Evolutionary conservation across 805 yeast genomes (phyloP).

Genomic region (Myxozyma mucilagina): DNA sequence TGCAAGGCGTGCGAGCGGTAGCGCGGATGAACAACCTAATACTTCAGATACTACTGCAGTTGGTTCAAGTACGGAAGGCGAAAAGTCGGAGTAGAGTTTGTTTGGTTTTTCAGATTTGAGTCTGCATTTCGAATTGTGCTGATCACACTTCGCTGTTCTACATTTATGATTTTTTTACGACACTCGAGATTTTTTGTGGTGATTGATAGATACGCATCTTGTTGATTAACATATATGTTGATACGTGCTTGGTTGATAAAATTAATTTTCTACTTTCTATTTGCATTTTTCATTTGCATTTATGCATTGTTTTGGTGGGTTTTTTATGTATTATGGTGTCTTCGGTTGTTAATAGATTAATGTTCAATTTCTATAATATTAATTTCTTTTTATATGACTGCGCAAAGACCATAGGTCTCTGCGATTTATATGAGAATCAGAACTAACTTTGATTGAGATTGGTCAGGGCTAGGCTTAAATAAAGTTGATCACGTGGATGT

Average conservation of each 20-base stretch:
- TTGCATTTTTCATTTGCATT: not conserved
- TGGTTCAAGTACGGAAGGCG: not conserved
- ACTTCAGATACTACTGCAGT: not conserved
- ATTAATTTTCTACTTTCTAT: not conserved
- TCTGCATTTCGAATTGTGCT: not conserved
- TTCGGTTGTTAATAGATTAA: not conserved
- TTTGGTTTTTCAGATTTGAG: not conserved
- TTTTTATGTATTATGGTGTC: not conserved
- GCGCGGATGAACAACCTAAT: not conserved
- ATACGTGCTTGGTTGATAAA: not conserved
- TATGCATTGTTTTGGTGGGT: constrained; percentile 2
- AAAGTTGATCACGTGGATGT: too few species aligned
- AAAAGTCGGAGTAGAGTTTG: not conserved
- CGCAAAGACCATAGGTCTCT: too few species aligned
- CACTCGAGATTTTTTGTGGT: too few species aligned
- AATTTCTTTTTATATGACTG: too few species aligned
- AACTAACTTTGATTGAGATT: too few species aligned
- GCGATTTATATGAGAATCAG: too few species aligned
- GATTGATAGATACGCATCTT: not conserved
- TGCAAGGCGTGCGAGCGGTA: not conserved
- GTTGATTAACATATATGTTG: not conserved
- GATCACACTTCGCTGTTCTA: not conserved
- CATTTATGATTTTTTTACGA: not conserved
- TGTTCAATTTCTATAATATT: constrained; percentile 1
- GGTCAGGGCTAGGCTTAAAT: too few species aligned